Conservation (phyloP, 2,329 filamentous ascomycete genomes). For the Escovopsis sp. region DNA sequence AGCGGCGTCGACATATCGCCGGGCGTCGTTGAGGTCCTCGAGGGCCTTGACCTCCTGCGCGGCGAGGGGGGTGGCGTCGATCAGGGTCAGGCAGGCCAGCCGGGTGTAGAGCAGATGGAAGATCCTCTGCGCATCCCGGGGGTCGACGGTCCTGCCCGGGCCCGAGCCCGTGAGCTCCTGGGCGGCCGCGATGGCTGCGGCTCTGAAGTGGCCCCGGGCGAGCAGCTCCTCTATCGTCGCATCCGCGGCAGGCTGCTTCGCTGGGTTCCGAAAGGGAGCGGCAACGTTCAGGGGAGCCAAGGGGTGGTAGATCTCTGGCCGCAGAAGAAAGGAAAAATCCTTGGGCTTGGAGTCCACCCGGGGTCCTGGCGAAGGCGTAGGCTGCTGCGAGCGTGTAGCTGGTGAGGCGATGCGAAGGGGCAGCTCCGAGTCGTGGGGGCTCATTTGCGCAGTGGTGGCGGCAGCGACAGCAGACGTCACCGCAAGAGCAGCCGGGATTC, state of each 20-base stretch:
- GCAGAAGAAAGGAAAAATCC: constrained; percentile 69
- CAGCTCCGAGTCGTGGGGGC: constrained; percentile 3
- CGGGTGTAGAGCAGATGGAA: constrained; percentile 70
- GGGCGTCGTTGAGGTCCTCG: constrained; percentile 43
- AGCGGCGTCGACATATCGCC: constrained; percentile 40
- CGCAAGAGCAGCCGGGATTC: background rate
- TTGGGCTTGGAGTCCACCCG: constrained; percentile 28
- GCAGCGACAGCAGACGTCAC: background rate
- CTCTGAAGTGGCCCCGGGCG: constrained; percentile 60
- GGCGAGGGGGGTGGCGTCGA: constrained; percentile 56
- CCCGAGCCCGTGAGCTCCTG: constrained; percentile 41
- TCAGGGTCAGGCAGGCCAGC: constrained; percentile 66
- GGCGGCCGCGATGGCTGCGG: constrained; percentile 55
- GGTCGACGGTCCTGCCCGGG: constrained; percentile 27
- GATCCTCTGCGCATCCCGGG: constrained; percentile 49
- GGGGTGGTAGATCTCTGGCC: constrained; percentile 70
- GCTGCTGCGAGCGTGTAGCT: constrained; percentile 10
- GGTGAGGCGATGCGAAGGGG: constrained; percentile 10
- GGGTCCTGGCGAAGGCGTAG: constrained; percentile 12
- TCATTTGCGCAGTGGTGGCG: constrained; percentile 3
- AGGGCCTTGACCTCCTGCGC: constrained; percentile 51
- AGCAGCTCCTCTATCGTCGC: constrained; percentile 57
- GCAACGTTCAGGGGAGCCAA: constrained; percentile 50
- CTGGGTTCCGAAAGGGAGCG: constrained; percentile 52
- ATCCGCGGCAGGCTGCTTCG: constrained; percentile 46